Base-by-base conservation (phyloP, 805 yeast genomes). In the Spathaspora girioi region DNA sequence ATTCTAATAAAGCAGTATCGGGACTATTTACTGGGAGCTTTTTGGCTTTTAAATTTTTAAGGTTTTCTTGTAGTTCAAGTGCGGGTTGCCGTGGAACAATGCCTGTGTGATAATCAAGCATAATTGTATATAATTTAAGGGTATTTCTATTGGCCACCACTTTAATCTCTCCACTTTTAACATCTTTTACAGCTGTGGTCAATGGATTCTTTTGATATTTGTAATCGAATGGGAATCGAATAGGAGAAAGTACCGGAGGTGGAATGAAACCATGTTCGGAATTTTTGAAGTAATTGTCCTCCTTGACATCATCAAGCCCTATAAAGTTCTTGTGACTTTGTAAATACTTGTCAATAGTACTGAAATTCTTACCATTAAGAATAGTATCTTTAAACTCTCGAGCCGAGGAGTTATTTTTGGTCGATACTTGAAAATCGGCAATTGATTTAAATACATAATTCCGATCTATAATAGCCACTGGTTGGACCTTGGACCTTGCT, bases 351-450 rank as follows among this genome's bases (percentile, higher is more conserved):
- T 60, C 57, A 12, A 73, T 51, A 14, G 63, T 59, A 18, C 62
- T 61, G 48, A 59, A 67, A 32, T 61, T 62, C 18, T 56, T 53
- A 15, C 60, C 57, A 43, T 63, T 54, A n/a, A 69, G 53, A 12
- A 68, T 59, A 5, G 60, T 52, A 5, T 54, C 48, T 44, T 65
- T 64, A 57, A 67, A 69, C 12, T 63, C 66, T 53, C 71, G 53
- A 50, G 58, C 65, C 23, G 62, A 52, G 2, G 56, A 64, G 12
- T 86, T 84, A 57, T 80, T 77, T 47, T 77, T 78, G 11, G 90
- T 80, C 31, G 80, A 71, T 56, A 81, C 79, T 65, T 94, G 98
- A 65, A 90, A 93, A 67, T 92, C 98, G 0, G 93, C 84, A 77
- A 91, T 81, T 56, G 88, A 89, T 58, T 97, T 79, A 65, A 93